Conservation (phyloP, 2,329 filamentous ascomycete genomes). For the Xylariaceae sp. region DNA sequence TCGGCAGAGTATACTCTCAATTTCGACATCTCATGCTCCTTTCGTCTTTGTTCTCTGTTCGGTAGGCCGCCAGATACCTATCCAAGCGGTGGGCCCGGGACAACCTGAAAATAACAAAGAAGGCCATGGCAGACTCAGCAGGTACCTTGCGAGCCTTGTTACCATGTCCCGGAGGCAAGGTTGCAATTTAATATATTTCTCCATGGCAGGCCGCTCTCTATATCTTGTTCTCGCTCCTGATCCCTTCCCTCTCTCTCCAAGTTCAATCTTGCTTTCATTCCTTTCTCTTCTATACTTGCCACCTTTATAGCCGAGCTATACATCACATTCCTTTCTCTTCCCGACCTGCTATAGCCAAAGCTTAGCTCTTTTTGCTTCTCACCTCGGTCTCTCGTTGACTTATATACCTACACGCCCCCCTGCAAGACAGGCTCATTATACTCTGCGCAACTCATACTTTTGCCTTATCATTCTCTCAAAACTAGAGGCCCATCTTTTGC, state of each 20-base stretch:
- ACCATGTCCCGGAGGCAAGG: background rate
- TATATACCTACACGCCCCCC: constrained; percentile 22
- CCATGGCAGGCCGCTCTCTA: constrained; percentile 18
- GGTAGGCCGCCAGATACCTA: constrained; percentile 9
- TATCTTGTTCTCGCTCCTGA: constrained; percentile 14
- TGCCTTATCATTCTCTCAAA: constrained; percentile 1
- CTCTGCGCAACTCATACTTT: constrained; percentile 3
- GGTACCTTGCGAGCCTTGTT: background rate
- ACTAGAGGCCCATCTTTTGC: constrained; percentile 5
- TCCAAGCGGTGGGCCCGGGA: background rate
- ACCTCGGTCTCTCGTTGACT: constrained; percentile 26
- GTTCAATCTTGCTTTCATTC: constrained; percentile 24
- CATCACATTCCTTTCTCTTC: constrained; percentile 24
- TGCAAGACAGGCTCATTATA: constrained; percentile 24
- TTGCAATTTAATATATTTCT: constrained; percentile 26
- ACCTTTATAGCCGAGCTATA: constrained; percentile 29
- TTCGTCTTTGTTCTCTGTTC: constrained; percentile 6
- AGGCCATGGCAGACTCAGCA: too few species aligned
- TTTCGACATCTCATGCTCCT: constrained; percentile 6
- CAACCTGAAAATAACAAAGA: too few species aligned
- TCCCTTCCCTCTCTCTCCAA: constrained; percentile 20
- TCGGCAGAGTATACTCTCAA: constrained; percentile 12
- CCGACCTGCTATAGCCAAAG: constrained; percentile 1
- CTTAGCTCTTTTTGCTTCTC: constrained; percentile 13
- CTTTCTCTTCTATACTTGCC: constrained; percentile 18